A percentile compares a stretch with the other conserved stretches of the same genome.
phyloP scores from a whole-genome alignment of 306 rosid genomes.

The Vigna angularis region DNA sequence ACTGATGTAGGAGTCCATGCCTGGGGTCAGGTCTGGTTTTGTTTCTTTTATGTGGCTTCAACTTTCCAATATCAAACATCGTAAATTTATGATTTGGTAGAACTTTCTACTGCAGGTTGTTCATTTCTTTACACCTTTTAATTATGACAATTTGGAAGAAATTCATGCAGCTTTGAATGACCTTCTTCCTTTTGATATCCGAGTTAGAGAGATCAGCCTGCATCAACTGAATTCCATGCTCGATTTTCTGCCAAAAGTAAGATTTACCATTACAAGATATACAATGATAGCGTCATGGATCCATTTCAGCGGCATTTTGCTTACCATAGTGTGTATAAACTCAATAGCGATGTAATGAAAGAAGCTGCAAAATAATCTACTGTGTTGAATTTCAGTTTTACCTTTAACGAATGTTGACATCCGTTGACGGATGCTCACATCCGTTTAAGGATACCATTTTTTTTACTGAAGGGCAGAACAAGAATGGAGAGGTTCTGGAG shows the following conservation, averaged over 20 bases:
- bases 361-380: constrained; percentile 67
- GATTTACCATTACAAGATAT: constrained; percentile 91
- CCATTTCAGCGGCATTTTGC: constrained; percentile 82
- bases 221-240: constrained; percentile 80
- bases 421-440: too few relatives aligned
- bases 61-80: constrained; percentile 15
- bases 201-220: constrained; percentile 86
- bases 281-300: constrained; percentile 79
- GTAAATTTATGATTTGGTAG: constrained; percentile 36
- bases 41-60: constrained; percentile 35
- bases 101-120: constrained; percentile 73
- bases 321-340: constrained; percentile 75
- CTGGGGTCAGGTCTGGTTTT: constrained; percentile 90
- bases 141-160: constrained; percentile 67
- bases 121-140: constrained; percentile 85
- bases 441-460: too few relatives aligned
- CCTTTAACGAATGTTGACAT: too few relatives aligned
- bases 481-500: too few relatives aligned
- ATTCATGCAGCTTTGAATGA: constrained; percentile 85
- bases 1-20: constrained; percentile 96
- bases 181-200: constrained; percentile 87
- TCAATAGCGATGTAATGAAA: constrained; percentile 70
- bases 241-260: constrained; percentile 87
- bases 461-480: too few relatives aligned
- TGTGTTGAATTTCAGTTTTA: too few relatives aligned